A percentile compares a stretch with the other conserved stretches of the same genome.
These are phyloP conservation scores for Clohesyomyces aquaticus DNA, from an alignment of 495 filamentous ascomycete species.

Conservation along the genomic window DNA sequence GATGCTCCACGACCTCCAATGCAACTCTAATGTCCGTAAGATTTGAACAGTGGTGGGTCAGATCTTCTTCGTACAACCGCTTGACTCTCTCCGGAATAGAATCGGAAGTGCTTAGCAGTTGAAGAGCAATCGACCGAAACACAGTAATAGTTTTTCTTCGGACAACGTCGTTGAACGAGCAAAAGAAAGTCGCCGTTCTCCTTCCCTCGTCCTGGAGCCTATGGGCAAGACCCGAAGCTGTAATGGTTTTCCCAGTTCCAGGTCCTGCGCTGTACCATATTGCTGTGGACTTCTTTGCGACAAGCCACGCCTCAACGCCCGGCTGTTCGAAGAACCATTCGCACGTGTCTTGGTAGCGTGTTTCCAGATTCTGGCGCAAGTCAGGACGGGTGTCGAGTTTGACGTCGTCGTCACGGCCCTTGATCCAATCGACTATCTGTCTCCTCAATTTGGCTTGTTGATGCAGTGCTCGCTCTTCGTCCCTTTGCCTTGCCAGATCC, in stretches of 20 bases:
- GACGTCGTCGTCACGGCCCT: slow-evolving; percentile 24
- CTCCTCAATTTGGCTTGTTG: slow-evolving; percentile 5
- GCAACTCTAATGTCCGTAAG: slow-evolving; percentile 26
- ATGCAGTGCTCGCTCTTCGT: slow-evolving; percentile 5
- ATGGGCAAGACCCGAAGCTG: slow-evolving; percentile 38
- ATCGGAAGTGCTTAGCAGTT: slow-evolving; percentile 34
- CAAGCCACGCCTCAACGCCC: slow-evolving; percentile 37
- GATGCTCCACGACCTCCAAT: slow-evolving; percentile 34
- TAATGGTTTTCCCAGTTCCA: slow-evolving; percentile 45
- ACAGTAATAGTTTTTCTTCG: slow-evolving; percentile 36
- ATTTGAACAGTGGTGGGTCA: slow-evolving; percentile 26
- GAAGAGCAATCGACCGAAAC: slow-evolving; percentile 42
- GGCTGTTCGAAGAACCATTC: slow-evolving; percentile 45
- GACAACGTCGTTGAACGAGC: slow-evolving; percentile 41
- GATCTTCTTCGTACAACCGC: slow-evolving; percentile 38
- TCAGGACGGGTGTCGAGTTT: slow-evolving; percentile 38
- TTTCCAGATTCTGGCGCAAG: slow-evolving; percentile 30
- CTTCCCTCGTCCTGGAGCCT: slow-evolving; percentile 27
- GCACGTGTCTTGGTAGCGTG: slow-evolving; percentile 40
- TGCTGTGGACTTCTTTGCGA: slow-evolving; percentile 29
- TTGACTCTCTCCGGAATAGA: slow-evolving; percentile 38
- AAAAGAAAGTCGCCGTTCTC: slow-evolving; percentile 45
- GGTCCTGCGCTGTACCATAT: slow-evolving; percentile 46
- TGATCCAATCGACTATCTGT: slow-evolving; percentile 39
- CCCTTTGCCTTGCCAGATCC: slow-evolving; percentile 10